Evolutionary conservation across 305 asterid species (phyloP).

Genomic region (Fraxinus nigra): DNA sequence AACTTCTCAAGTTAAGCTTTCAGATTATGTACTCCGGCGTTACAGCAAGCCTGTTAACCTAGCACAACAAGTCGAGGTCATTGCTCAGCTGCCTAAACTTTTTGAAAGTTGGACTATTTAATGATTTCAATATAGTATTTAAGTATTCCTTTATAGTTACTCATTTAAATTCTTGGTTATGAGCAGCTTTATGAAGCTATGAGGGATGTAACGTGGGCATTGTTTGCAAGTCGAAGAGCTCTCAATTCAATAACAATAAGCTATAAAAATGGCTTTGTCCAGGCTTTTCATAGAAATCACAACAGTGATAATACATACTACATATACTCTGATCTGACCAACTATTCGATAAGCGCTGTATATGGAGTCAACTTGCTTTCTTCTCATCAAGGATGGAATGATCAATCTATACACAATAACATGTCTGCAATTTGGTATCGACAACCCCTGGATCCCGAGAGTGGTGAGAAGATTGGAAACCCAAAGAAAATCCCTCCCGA

Average conservation of each 20-base stretch:
- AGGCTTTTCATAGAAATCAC: constrained; percentile 86
- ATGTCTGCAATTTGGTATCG: constrained; percentile 79
- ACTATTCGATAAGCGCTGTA: constrained; percentile 59
- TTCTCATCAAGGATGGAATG: constrained; percentile 80
- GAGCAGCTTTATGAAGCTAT: constrained; percentile 81
- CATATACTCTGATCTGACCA: constrained; percentile 77
- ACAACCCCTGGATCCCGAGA: constrained; percentile 66
- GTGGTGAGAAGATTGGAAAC: constrained; percentile 70
- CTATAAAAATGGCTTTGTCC: constrained; percentile 88
- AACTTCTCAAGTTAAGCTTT: constrained; percentile 81
- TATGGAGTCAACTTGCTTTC: constrained; percentile 40
- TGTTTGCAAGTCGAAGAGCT: constrained; percentile 76
- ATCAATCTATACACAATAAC: constrained; percentile 67
- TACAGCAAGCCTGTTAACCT: constrained; percentile 66
- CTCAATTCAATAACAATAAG: constrained; percentile 72
- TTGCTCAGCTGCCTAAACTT: background rate
- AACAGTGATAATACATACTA: constrained; percentile 65
- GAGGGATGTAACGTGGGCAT: constrained; percentile 90
- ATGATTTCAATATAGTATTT: constrained; percentile 1
- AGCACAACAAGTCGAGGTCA: constrained; percentile 81
- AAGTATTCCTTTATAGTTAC: background rate
- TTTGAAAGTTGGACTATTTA: background rate
- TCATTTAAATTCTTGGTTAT: constrained; percentile 17
- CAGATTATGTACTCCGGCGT: constrained; percentile 64
- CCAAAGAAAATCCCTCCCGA: constrained; percentile 63